Evolutionary conservation across 306 rosid species (phyloP), one percentile per base, ranked within the genome.

Genomic region (Pyrus communis): DNA sequence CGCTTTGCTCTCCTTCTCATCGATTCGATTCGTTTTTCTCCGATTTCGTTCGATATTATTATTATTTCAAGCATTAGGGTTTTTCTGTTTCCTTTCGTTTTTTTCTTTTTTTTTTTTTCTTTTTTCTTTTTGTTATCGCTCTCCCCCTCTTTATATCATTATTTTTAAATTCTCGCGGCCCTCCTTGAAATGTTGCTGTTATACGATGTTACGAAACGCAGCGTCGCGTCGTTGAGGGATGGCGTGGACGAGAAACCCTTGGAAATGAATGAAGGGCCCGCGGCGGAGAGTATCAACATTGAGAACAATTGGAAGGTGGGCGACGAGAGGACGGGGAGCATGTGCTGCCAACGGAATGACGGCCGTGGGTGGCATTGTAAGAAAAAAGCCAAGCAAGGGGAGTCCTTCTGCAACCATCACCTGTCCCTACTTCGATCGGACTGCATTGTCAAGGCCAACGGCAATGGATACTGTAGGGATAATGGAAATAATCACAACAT

Each of bases 161-260:
- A 67, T 68, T 12, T 12, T 67, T 6, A 35, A 72, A 55, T 57
- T 72, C 10, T 72, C 33, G 66, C 35, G 51, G 42, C 11, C 1
- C 12, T 31, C 27, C 70, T 45, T 63, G 55, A 43, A 75, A 57
- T 77, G 55, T 57, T 19, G 61, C 31, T 46, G n/a, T 19, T 35
- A 74, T 58, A 27, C 65, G 21, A 28, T 23, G 17, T 42, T 49
- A 40, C 14, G 12, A 43, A 54, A 60, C 12, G 77, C 88, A 91
- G 96, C 58, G 87, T 85, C 0, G 84, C 85, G 43, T 91, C 95
- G 14, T 77, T 80, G 86, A 89, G 84, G 88, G 86, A 83, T 12
- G 28, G 42, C 8, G 52, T 35, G 70, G 40, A 75, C 8, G 76
- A 77, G 9, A 76, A 84, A 42, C 82, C 73, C 27, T 77, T 46